phyloP scores from a whole-genome alignment of 2,329 filamentous ascomycete species.

The Pseudonectria buxi region DNA sequence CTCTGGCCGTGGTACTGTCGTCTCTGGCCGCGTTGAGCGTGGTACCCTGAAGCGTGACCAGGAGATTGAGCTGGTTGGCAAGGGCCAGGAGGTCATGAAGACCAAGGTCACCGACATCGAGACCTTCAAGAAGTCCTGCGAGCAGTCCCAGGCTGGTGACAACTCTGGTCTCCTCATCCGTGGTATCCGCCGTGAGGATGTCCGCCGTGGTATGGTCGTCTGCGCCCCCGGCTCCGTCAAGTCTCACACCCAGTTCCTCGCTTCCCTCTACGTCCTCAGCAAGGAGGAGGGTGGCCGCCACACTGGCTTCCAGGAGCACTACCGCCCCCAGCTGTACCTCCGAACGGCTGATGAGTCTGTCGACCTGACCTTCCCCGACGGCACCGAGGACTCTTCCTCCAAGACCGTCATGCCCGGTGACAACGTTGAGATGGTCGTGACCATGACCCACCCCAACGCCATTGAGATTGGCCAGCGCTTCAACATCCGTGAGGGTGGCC shows the following conservation, averaged over 20 bases:
- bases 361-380: conserved; percentile 79
- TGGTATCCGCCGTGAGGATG: conserved; percentile 92
- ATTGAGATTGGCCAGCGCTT: conserved; percentile 90
- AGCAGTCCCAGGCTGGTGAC: conserved; percentile 91
- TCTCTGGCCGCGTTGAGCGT: conserved; percentile 94
- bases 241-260: conserved; percentile 84
- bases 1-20: conserved; percentile 90
- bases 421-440: conserved; percentile 95
- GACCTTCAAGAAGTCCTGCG: conserved; percentile 99
- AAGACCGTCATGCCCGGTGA: conserved; percentile 97
- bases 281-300: conserved; percentile 98
- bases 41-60: conserved; percentile 88
- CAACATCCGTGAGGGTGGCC: conserved; percentile 96
- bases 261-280: conserved; percentile 92
- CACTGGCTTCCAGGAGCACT: conserved; percentile 93
- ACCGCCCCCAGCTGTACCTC: conserved; percentile 93
- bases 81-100: conserved; percentile 75
- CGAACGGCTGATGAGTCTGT: conserved; percentile 81
- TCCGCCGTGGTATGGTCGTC: conserved; percentile 91
- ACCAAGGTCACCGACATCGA: conserved; percentile 99
- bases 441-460: conserved; percentile 77
- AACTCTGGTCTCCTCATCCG: conserved; percentile 96
- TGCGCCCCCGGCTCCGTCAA: conserved; percentile 76
- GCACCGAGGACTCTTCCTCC: conserved; percentile 60
- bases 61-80: conserved; percentile 92